These are phyloP conservation scores for Tillandsia leiboldiana DNA, from an alignment of 176 grass and related monocot genomes.

Conservation along the genomic window DNA sequence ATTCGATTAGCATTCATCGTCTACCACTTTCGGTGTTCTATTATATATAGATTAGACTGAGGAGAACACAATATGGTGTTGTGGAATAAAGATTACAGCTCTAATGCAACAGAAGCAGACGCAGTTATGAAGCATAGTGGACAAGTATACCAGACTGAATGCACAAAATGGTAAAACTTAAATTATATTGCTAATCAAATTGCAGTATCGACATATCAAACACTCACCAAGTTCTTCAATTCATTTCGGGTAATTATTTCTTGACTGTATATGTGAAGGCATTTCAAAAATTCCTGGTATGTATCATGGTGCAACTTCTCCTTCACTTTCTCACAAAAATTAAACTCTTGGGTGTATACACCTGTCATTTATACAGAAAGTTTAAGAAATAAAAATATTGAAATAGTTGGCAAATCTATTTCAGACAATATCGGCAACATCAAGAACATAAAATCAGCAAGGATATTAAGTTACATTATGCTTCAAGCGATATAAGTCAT, in stretches of 20 bases:
- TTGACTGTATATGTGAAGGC: slow-evolving; percentile 97
- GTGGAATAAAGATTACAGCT: too few relatives aligned
- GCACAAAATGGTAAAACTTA: too few relatives aligned
- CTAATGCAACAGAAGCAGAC: too few relatives aligned
- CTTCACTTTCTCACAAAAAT: slow-evolving; percentile 92
- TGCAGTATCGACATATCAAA: neutral
- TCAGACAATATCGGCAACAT: slow-evolving; percentile 10
- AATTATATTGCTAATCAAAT: too few relatives aligned
- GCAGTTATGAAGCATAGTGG: too few relatives aligned
- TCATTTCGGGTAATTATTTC: slow-evolving; percentile 92
- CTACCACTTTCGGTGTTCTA: too few relatives aligned
- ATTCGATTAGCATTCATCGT: too few relatives aligned
- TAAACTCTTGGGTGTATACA: slow-evolving; percentile 74
- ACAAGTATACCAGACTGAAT: too few relatives aligned
- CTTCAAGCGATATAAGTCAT: neutral
- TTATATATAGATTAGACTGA: too few relatives aligned
- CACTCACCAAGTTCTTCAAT: slow-evolving; percentile 88
- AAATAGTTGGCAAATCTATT: neutral
- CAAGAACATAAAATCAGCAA: neutral
- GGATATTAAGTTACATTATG: neutral
- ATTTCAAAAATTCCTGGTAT: slow-evolving; percentile 99
- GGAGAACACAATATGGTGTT: too few relatives aligned
- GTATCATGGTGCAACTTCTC: slow-evolving; percentile 90
- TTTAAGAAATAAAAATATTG: slow-evolving; percentile 11
- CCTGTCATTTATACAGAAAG: slow-evolving; percentile 38